Conservation (phyloP, 2,329 filamentous ascomycete genomes). For the Hymenotorrendiella dingleyae region DNA sequence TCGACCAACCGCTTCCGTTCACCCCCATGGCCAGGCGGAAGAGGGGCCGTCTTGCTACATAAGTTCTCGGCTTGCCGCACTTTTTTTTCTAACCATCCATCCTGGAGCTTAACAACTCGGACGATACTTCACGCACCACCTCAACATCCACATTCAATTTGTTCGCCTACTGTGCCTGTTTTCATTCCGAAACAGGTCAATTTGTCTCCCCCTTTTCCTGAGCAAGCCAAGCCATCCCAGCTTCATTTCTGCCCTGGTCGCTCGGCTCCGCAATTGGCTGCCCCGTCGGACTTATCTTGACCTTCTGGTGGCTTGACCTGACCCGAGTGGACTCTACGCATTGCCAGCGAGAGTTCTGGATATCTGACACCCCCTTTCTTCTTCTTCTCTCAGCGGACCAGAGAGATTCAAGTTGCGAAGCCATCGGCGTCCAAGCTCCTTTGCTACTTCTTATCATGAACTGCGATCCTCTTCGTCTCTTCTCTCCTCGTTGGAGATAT, state of each 20-base stretch:
- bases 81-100: constrained; percentile 11
- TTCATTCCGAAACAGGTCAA: constrained; percentile 15
- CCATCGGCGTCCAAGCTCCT: constrained; percentile 19
- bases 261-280: constrained; percentile 19
- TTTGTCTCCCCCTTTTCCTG: constrained; percentile 13
- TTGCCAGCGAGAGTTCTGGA: constrained; percentile 9
- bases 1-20: no score
- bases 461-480: constrained; percentile 29
- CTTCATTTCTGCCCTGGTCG: constrained; percentile 9
- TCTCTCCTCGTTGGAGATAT: constrained; percentile 31
- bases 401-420: constrained; percentile 22
- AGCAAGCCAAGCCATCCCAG: constrained; percentile 19
- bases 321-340: constrained; percentile 12
- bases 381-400: constrained; percentile 3
- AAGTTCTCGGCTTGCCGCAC: constrained; percentile 24
- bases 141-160: constrained; percentile 3
- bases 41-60: no score
- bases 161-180: constrained; percentile 10
- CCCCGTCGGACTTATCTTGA: constrained; percentile 15
- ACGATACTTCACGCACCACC: constrained; percentile 4
- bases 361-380: constrained; percentile 18
- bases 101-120: constrained; percentile 11
- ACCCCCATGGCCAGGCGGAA: no score
- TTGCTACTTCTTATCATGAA: constrained; percentile 29
- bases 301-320: constrained; percentile 15